A percentile compares a stretch with the other conserved stretches of the same genome.
phyloP scores from a whole-genome alignment of 2,329 filamentous ascomycete species.

The Thielaviopsis punctulata region DNA sequence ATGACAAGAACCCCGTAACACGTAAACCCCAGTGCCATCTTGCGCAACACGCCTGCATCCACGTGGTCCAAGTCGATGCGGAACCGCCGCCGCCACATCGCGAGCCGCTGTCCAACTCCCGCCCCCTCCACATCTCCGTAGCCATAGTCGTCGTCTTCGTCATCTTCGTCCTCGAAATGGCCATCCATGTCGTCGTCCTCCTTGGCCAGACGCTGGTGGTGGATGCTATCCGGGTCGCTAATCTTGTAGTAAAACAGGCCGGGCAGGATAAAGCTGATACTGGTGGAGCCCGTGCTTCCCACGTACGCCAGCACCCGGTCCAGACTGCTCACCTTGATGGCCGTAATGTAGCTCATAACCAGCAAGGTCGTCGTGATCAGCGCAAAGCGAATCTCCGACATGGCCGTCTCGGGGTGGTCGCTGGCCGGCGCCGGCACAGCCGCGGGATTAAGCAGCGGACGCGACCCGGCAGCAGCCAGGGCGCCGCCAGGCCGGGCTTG shows the following conservation, averaged over 20 bases:
- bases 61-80: conserved; percentile 45
- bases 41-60: conserved; percentile 48
- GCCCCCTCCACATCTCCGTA: conserved; percentile 13
- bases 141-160: conserved; percentile 18
- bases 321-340: conserved; percentile 77
- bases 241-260: conserved; percentile 99
- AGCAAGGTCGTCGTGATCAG: conserved; percentile 76
- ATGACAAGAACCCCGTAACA: conserved; percentile 80
- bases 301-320: conserved; percentile 91
- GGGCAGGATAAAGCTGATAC: conserved; percentile 91
- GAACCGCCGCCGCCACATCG: conserved; percentile 34
- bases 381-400: conserved; percentile 69
- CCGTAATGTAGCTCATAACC: conserved; percentile 67
- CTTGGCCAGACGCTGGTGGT: conserved; percentile 76
- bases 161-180: conserved; percentile 33
- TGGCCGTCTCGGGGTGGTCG: conserved; percentile 22
- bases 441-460: conserved; percentile 26
- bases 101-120: not conserved
- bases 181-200: conserved; percentile 76
- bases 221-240: conserved; percentile 67
- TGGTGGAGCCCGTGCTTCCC: conserved; percentile 82
- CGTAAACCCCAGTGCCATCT: conserved; percentile 55
- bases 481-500: conserved; percentile 23
- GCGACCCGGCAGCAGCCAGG: conserved; percentile 25
- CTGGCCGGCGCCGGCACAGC: conserved; percentile 23